These are phyloP conservation scores for Cordyceps militaris DNA, from an alignment of 2,329 filamentous ascomycete genomes.

Conservation along the genomic window DNA sequence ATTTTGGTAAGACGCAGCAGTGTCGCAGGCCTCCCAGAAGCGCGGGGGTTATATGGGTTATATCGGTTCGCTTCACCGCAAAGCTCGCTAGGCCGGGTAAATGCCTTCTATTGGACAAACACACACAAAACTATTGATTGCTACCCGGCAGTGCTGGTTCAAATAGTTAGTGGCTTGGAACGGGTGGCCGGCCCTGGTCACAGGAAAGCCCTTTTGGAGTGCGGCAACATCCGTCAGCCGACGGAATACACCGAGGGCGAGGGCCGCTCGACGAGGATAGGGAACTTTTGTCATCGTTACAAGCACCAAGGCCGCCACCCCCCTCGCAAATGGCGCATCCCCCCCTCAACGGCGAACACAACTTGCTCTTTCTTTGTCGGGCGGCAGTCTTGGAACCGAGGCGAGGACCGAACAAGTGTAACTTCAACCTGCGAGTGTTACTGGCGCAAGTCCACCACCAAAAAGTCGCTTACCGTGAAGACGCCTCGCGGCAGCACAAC, in stretches of 20 bases:
- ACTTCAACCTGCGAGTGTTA: neutral
- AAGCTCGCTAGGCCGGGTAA: neutral
- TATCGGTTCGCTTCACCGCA: neutral
- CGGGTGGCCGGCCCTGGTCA: neutral
- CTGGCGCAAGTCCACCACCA: neutral
- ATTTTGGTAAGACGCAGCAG: neutral
- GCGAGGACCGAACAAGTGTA: neutral
- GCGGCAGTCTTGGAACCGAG: neutral
- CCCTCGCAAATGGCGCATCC: neutral
- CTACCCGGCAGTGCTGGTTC: neutral
- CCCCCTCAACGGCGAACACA: neutral
- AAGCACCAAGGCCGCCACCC: neutral
- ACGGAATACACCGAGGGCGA: neutral
- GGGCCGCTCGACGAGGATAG: neutral
- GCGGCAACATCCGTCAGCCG: neutral
- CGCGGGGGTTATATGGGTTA: no score
- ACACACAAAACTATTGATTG: neutral
- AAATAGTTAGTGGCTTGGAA: neutral
- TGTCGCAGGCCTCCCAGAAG: neutral
- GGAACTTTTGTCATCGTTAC: slow-evolving; percentile 8
- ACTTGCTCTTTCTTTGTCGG: neutral
- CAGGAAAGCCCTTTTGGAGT: neutral
- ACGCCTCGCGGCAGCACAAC: slow-evolving; percentile 2
- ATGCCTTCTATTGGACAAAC: neutral
- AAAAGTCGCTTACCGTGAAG: slow-evolving; percentile 1